Evolutionary conservation across 768 basidiomycete genomes (phyloP), one percentile per base, ranked within the genome.

Genomic region (Boletales sp.): DNA sequence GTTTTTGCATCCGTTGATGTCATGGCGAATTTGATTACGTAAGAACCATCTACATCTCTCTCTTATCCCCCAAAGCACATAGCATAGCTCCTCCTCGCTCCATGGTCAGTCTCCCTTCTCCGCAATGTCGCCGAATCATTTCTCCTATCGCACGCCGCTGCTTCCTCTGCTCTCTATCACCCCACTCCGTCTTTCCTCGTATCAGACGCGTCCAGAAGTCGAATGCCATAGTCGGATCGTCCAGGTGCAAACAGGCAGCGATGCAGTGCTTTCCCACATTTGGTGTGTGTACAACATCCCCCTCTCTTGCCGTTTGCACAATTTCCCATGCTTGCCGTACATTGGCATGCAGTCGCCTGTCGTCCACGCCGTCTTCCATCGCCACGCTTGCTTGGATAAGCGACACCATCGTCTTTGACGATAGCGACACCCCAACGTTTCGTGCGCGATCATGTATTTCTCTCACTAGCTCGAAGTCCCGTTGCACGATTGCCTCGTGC

Each of bases 131-230:
- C n/a, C 56, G 57, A n/a, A 81, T 61, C 55, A 62, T 56, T 8
- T 43, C 17, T 40, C 63, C 66, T 36, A 86, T 77, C 19, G 62
- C 60, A 1, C 61, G 52, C 46, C 86, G 80, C 55, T 74, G 60
- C 32, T 45, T 47, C 24, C 45, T 51, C 55, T 84, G 82, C 57
- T 75, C 72, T 17, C 17, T 27, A 60, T 84, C 81, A 6, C 61
- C 55, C 79, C 78, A 80, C 48, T 77, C 69, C 7, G 74, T 67
- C 62, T 68, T 75, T 24, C 63, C 61, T 50, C 62, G 69, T 12
- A 86, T 43, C 51, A 85, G 63, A 43, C 64, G 55, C 42, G 63
- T 57, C 86, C 86, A 88, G 63, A 86, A 86, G 40, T 67, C 65
- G 69, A 73, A 84, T 2, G 83, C 86, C 67, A 82, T 64, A 52